phyloP scores from a whole-genome alignment of 179 eudicot species.

The Vitellaria paradoxa region DNA sequence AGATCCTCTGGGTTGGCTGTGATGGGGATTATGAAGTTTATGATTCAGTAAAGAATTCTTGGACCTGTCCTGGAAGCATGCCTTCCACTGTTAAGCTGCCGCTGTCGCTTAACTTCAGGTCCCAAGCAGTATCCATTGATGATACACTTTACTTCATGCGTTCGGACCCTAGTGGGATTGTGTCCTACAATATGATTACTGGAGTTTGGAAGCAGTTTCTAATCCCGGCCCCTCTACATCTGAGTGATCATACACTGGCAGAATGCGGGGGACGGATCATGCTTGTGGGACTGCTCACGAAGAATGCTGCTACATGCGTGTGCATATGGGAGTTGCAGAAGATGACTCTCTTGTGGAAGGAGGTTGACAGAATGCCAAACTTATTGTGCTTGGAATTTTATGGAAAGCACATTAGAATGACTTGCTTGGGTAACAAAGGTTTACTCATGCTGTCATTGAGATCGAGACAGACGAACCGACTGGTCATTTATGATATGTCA shows the following conservation, averaged over 20 bases:
- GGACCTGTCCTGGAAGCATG: conserved; percentile 57
- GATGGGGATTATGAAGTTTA: conserved; percentile 80
- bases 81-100: conserved; percentile 66
- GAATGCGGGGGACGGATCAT: conserved; percentile 69
- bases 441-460: conserved; percentile 84
- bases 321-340: conserved; percentile 96
- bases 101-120: conserved; percentile 64
- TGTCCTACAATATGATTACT: conserved; percentile 56
- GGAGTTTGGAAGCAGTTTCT: conserved; percentile 68
- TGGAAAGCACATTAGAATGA: conserved; percentile 89
- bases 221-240: conserved; percentile 65
- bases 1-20: conserved; percentile 76
- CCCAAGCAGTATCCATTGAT: conserved; percentile 61
- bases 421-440: conserved; percentile 89
- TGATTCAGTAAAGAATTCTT: conserved; percentile 58
- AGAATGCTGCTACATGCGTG: conserved; percentile 87
- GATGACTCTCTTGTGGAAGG: conserved; percentile 98
- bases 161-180: conserved; percentile 80
- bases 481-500: conserved; percentile 65
- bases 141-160: conserved; percentile 61
- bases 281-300: conserved; percentile 80
- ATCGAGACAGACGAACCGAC: conserved; percentile 71
- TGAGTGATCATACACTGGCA: conserved; percentile 69
- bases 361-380: conserved; percentile 99
- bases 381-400: conserved; percentile 94